phyloP scores from a whole-genome alignment of 2,329 filamentous ascomycete genomes.

The Xylariaceae sp. region DNA sequence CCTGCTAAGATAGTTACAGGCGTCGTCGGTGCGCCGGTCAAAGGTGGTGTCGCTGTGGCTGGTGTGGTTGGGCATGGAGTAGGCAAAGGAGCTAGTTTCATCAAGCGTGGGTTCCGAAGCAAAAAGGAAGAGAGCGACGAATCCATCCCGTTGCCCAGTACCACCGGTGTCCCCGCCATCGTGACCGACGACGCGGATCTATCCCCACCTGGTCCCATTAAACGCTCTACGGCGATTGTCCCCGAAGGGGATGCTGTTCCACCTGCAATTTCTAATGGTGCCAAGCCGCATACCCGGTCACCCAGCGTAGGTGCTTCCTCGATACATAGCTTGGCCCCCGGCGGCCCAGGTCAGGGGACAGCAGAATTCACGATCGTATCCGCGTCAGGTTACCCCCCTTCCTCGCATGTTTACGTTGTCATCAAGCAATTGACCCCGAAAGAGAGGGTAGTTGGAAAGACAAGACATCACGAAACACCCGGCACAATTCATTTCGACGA shows the following conservation, averaged over 20 bases:
- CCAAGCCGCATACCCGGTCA: slow-evolving; percentile 45
- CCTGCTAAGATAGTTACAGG: slow-evolving; percentile 84
- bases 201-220: slow-evolving; percentile 35
- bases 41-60: slow-evolving; percentile 76
- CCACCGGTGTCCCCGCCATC: slow-evolving; percentile 41
- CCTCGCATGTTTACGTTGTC: slow-evolving; percentile 72
- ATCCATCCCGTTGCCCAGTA: slow-evolving; percentile 38
- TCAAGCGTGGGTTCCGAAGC: slow-evolving; percentile 77
- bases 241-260: slow-evolving; percentile 32
- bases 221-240: slow-evolving; percentile 40
- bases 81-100: slow-evolving; percentile 83
- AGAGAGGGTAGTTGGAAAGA: slow-evolving; percentile 82
- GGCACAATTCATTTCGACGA: slow-evolving; percentile 70
- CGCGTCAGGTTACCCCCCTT: slow-evolving; percentile 71
- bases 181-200: slow-evolving; percentile 42
- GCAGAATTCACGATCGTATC: slow-evolving; percentile 78
- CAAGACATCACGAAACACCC: slow-evolving; percentile 77
- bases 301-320: slow-evolving; percentile 63
- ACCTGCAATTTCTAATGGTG: slow-evolving; percentile 32
- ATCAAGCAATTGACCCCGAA: slow-evolving; percentile 65
- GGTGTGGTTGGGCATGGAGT: slow-evolving; percentile 72
- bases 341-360: slow-evolving; percentile 62
- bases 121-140: slow-evolving; percentile 59
- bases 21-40: slow-evolving; percentile 83
- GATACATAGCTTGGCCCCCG: slow-evolving; percentile 58